Conservation (phyloP, 352 stramenopile species). For the Phytophthora pisi region DNA sequence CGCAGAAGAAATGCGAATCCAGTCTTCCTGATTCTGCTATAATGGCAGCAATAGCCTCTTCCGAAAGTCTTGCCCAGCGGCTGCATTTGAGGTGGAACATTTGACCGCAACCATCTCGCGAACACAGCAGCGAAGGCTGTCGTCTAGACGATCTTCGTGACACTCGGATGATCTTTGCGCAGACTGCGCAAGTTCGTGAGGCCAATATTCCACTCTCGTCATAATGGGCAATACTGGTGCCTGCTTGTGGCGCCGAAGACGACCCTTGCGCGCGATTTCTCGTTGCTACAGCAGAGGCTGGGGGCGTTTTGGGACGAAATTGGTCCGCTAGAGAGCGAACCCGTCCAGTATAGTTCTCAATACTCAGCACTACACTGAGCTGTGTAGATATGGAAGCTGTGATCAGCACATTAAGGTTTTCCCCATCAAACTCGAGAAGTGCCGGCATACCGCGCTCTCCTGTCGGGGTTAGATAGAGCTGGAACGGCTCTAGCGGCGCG, state of each 20-base stretch:
- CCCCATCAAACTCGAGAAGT: slow-evolving; percentile 59
- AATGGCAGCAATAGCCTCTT: slow-evolving; percentile 24
- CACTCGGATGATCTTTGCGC: slow-evolving; percentile 54
- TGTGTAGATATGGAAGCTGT: slow-evolving; percentile 52
- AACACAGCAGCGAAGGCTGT: slow-evolving; percentile 48
- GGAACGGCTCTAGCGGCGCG: slow-evolving; percentile 55
- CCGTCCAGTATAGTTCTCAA: slow-evolving; percentile 65
- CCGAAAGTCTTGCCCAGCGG: slow-evolving; percentile 54
- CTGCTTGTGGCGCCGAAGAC: slow-evolving; percentile 2
- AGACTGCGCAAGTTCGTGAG: slow-evolving; percentile 59
- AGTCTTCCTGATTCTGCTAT: slow-evolving; percentile 14
- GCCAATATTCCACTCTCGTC: slow-evolving; percentile 58
- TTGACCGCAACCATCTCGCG: slow-evolving; percentile 56
- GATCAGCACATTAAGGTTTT: slow-evolving; percentile 67
- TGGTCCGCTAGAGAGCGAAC: slow-evolving; percentile 50
- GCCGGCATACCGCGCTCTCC: slow-evolving; percentile 50
- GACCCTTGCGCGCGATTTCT: slow-evolving; percentile 7
- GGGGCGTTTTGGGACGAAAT: slow-evolving; percentile 39
- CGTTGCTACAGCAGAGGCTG: slow-evolving; percentile 10
- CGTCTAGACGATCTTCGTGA: slow-evolving; percentile 23
- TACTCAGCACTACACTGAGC: slow-evolving; percentile 51
- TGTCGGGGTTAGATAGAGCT: slow-evolving; percentile 45
- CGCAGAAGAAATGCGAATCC: slow-evolving; percentile 51
- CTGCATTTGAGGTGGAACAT: slow-evolving; percentile 72
- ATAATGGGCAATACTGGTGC: slow-evolving; percentile 55